Percentiles rank a stretch among this genome's conserved stretches.
These are phyloP conservation scores for Neoboletus brunneissimus DNA, from an alignment of 768 basidiomycete species.

Conservation along the genomic window DNA sequence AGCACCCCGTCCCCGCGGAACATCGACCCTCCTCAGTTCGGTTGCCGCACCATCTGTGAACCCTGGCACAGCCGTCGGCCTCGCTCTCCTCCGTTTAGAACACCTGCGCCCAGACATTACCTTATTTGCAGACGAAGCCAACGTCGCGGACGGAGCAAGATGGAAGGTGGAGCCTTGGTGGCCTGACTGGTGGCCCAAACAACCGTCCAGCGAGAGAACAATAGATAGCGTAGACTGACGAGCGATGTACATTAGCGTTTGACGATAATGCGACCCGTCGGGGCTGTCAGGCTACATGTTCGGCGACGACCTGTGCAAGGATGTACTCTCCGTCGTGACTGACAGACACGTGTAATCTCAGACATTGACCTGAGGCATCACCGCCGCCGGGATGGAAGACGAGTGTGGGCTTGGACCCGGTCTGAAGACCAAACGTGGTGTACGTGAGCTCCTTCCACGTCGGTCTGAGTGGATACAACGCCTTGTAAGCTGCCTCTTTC, in stretches of 20 bases:
- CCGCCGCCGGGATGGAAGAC: constrained; percentile 21
- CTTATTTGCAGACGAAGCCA: constrained; percentile 13
- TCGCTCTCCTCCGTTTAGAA: constrained; percentile 80
- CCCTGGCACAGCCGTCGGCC: constrained; percentile 49
- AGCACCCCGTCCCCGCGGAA: constrained; percentile 60
- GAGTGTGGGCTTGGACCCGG: constrained; percentile 44
- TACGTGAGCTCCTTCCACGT: constrained; percentile 78
- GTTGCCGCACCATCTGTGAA: constrained; percentile 29
- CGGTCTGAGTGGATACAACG: constrained; percentile 63
- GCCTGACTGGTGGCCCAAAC: constrained; percentile 63
- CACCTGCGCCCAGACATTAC: constrained; percentile 41
- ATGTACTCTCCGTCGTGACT: constrained; percentile 84
- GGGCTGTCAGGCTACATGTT: constrained; percentile 27
- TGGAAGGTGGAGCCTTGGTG: constrained; percentile 61
- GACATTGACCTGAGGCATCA: background rate
- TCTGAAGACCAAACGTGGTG: constrained; percentile 30
- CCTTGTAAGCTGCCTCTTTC: constrained; percentile 88
- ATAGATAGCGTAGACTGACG: constrained; percentile 21
- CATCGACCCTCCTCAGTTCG: constrained; percentile 71
- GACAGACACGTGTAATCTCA: constrained; percentile 61
- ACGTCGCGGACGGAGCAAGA: constrained; percentile 15
- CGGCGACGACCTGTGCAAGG: constrained; percentile 63
- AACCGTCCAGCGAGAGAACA: constrained; percentile 13
- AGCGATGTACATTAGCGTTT: constrained; percentile 1
- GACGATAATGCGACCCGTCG: background rate